phyloP scores from a whole-genome alignment of 345 rosid genomes.

The Iberis pinnata region DNA sequence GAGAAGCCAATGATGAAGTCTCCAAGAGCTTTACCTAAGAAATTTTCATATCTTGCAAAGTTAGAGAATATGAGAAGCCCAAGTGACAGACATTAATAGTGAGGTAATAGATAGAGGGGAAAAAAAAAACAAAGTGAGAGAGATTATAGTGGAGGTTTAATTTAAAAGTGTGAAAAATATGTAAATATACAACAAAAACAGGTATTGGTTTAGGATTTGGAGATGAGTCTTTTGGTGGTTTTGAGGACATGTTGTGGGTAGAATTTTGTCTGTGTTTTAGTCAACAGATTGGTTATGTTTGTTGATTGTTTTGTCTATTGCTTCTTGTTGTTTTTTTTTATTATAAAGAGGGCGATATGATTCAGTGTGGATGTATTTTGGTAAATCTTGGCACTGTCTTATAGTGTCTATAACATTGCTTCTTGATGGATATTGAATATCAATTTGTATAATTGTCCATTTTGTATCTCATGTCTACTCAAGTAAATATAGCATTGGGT shows the following conservation, averaged over 20 bases:
- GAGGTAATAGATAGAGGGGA: neutral
- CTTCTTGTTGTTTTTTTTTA: slow-evolving; percentile 18
- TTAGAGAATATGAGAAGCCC: slow-evolving; percentile 72
- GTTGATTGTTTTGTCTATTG: slow-evolving; percentile 19
- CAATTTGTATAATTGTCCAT: too few relatives aligned
- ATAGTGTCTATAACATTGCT: too few relatives aligned
- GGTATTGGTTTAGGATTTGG: slow-evolving; percentile 24
- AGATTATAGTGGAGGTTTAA: slow-evolving; percentile 1
- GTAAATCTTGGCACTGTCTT: neutral
- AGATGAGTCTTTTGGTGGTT: slow-evolving; percentile 19
- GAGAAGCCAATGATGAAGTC: slow-evolving; percentile 38
- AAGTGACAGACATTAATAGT: slow-evolving; percentile 43
- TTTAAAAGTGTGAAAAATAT: slow-evolving; percentile 13
- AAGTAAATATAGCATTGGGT: too few relatives aligned
- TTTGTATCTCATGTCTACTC: too few relatives aligned
- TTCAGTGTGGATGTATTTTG: slow-evolving; percentile 14
- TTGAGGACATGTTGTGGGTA: slow-evolving; percentile 17
- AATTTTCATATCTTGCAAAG: slow-evolving; percentile 57
- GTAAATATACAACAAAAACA: slow-evolving; percentile 26
- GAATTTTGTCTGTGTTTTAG: slow-evolving; percentile 12
- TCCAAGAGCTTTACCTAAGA: slow-evolving; percentile 34
- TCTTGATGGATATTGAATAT: too few relatives aligned
- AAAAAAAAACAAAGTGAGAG: neutral
- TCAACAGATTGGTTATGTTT: slow-evolving; percentile 22
- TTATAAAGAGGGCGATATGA: slow-evolving; percentile 15